Evolutionary conservation across 441 rosid species (phyloP), one percentile per base, ranked within the genome.

Genomic region (Pelargonium citronellum): DNA sequence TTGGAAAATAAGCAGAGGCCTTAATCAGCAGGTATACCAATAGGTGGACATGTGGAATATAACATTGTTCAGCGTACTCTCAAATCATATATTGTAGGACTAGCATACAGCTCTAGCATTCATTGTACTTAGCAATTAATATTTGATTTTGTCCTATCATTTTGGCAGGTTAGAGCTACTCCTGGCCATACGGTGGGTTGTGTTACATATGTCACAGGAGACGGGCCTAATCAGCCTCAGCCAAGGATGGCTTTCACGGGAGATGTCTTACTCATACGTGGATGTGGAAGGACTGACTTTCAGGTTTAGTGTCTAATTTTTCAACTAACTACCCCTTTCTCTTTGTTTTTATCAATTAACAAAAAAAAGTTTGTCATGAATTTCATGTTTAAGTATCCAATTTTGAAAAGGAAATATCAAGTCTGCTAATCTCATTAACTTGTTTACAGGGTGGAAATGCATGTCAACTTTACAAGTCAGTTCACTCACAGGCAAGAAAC

Each of bases 201-300:
- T 81, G 85, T 94, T 73, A 90, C 99, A 39, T 91, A 91, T 85
- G 90, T 90, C 67, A 87, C 96, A 1, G 99, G 94, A 64, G 91
- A 86, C 24, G 94, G 84, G 55, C 78, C 80, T 57, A 85, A 77
- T 81, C 97, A 89, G 69, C 99, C 97, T n/a, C 83, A 81, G 57
- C 96, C 99, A 65, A 84, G 91, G 82, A 90, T 91, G 96, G 96
- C 96, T 43, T 94, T 94, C 83, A 89, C 99, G 0, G 97, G 96
- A 15, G 99, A 94, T 82, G 86, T 92, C 19, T 61, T 91, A 61
- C 77, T 94, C 74, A 89, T 94, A 75, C 89, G 96, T 55, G 99
- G 99, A 61, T 94, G 97, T 79, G 99, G 97, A 15, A 87, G 99
- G 78, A 91, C 99, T 1, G 97, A 91, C 82, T 94, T 94, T 79